Percentiles rank a stretch among this genome's conserved stretches.
These are phyloP conservation scores for Aegilops speltoides DNA, from an alignment of 176 grass and related monocot species.

Conservation along the genomic window DNA sequence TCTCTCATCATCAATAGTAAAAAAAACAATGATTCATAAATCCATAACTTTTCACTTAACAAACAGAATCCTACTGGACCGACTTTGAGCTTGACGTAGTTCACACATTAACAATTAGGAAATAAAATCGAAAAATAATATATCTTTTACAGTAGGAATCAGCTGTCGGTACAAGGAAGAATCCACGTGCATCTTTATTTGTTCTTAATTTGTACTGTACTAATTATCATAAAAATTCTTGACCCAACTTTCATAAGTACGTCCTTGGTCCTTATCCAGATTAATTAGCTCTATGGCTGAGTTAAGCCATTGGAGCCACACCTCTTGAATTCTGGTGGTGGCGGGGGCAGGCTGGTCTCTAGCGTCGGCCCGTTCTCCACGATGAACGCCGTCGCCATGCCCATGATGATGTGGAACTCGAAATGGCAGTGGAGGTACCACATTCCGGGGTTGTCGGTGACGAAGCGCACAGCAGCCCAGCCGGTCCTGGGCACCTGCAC, in stretches of 20 bases:
- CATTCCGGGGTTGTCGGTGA: constrained; percentile 10
- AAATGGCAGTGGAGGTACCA: constrained; percentile 9
- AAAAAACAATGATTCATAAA: no score
- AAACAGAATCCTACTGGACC: neutral
- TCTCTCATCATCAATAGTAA: no score
- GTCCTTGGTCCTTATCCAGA: neutral
- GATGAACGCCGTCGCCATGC: constrained; percentile 3
- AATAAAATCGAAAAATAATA: neutral
- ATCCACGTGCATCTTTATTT: neutral
- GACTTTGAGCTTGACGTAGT: neutral
- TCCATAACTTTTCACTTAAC: no score
- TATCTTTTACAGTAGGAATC: neutral
- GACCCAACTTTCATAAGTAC: neutral
- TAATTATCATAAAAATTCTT: neutral
- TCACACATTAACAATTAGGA: neutral
- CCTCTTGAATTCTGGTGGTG: neutral
- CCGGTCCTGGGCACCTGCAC: constrained; percentile 9
- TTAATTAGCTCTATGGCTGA: neutral
- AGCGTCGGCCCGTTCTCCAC: neutral
- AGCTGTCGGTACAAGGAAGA: neutral
- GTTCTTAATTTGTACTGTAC: neutral
- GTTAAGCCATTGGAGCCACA: neutral
- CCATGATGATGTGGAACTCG: constrained; percentile 11
- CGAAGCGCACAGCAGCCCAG: constrained; percentile 2
- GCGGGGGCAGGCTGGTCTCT: neutral